Conservation (phyloP, 192 early-diverging fungal species). For the Podila verticillata region DNA sequence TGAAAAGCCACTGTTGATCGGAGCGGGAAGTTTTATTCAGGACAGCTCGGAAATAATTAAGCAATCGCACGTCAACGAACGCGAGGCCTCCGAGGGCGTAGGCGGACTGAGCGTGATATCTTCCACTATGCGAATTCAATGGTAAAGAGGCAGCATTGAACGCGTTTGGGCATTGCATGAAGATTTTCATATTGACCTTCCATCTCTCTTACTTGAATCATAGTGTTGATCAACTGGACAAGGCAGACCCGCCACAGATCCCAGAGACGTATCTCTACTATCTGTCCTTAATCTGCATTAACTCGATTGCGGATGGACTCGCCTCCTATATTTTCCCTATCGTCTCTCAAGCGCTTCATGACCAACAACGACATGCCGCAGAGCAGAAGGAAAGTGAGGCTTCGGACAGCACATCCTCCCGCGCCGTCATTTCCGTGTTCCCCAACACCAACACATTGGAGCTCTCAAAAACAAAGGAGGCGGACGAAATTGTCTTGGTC, state of each 20-base stretch:
- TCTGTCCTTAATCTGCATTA: constrained; percentile 77
- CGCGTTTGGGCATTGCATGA: neutral
- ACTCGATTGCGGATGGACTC: constrained; percentile 76
- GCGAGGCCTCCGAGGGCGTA: constrained; percentile 17
- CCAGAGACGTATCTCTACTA: constrained; percentile 91
- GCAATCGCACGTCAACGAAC: constrained; percentile 16
- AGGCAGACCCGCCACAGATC: constrained; percentile 85
- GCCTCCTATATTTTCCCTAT: constrained; percentile 71
- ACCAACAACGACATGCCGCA: constrained; percentile 31
- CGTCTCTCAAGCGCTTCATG: constrained; percentile 54
- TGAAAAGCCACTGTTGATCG: constrained; percentile 72
- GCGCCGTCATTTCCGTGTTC: constrained; percentile 10
- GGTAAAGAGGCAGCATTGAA: constrained; percentile 54
- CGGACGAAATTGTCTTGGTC: constrained; percentile 65
- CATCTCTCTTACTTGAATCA: neutral
- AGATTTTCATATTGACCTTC: neutral
- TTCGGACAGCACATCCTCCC: neutral
- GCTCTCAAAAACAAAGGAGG: constrained; percentile 23
- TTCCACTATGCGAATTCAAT: constrained; percentile 76
- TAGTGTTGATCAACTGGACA: constrained; percentile 93
- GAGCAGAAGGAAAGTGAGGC: constrained; percentile 25
- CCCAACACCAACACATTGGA: constrained; percentile 47
- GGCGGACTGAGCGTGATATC: constrained; percentile 55
- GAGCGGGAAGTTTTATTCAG: constrained; percentile 51
- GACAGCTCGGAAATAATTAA: constrained; percentile 21